Base-by-base conservation (phyloP, 768 basidiomycete genomes). In the Nidularia pulvinata region DNA sequence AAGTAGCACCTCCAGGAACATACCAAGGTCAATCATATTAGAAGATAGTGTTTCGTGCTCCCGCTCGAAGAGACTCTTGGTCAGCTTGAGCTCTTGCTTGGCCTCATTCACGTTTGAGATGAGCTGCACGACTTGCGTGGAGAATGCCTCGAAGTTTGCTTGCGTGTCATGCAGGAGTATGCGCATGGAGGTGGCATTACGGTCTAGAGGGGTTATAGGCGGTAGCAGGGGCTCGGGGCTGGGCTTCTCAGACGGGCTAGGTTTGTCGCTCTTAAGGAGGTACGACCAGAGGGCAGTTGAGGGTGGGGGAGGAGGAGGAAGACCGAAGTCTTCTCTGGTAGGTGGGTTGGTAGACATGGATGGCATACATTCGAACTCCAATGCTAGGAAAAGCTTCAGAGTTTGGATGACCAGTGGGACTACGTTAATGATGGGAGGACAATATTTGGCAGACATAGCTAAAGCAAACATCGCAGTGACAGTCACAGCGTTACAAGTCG, bases 131-230 rank as follows among this genome's bases (percentile, higher is more conserved):
- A 85, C 79, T 33, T 78, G 77, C 6, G 70, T 69, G 0, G 85
- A 81, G 55, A 91, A 90, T 59, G 73, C 80, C 66, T 91, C 87
- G 35, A 91, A 75, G 56, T 85, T 82, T 19, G 79, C 80, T 52
- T 89, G 87, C 1, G 87, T 89, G 62, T 91, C 89, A 57, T 90
- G 82, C 19, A 91, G 69, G 10, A 91, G 76, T 58, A 90, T 78
- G 39, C 88, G 81, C 70, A 85, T 85, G 5, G 89, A 87, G 3
- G 88, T 86, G 10, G 79, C 82, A 7, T 80, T 79, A 59, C 80
- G 89, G 69, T 91, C 88, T 32, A 80, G 59, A 4, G 88, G 84
- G 9, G 73, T 73, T 42, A 75, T 57, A 9, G 80, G 76, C n/a
- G 78, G 71, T 53, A 6, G 71, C n/a, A 14, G 62, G 30, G 52